Evolutionary conservation across 2,329 filamentous ascomycete species (phyloP).

Genomic region (Geosmithia morbida): DNA sequence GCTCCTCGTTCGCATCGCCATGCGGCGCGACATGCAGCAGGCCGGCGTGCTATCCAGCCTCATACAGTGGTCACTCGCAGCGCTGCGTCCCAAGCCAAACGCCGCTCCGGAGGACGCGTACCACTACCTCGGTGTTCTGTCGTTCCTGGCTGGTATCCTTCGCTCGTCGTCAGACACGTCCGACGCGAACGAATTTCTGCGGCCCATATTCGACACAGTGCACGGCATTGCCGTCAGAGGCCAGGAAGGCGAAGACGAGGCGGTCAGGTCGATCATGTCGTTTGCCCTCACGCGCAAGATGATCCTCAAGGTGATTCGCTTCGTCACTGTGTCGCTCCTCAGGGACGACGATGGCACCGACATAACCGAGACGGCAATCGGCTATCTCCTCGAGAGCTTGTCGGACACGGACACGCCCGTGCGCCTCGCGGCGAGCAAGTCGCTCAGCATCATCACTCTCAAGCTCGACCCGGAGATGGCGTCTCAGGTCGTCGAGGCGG

Average conservation of each 20-base stretch:
- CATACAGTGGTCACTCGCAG: conserved; percentile 54
- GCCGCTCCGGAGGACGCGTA: conserved; percentile 41
- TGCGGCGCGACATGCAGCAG: conserved; percentile 77
- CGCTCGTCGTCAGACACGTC: conserved; percentile 55
- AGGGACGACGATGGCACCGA: conserved; percentile 33
- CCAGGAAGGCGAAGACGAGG: conserved; percentile 23
- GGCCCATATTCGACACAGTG: conserved; percentile 49
- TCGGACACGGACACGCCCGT: conserved; percentile 87
- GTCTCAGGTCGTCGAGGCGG: conserved; percentile 72
- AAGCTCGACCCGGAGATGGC: conserved; percentile 72
- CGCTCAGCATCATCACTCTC: conserved; percentile 72
- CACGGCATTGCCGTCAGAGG: conserved; percentile 36
- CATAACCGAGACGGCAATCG: conserved; percentile 67
- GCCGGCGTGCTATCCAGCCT: conserved; percentile 55
- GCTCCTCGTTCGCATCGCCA: conserved; percentile 67
- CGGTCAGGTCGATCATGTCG: conserved; percentile 38
- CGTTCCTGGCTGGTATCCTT: conserved; percentile 64
- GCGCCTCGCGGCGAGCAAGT: conserved; percentile 80
- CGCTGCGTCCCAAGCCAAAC: conserved; percentile 32
- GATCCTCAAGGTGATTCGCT: conserved; percentile 72
- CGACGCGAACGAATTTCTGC: conserved; percentile 55
- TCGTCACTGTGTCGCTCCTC: conserved; percentile 53
- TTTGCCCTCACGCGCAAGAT: conserved; percentile 73
- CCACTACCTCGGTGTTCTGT: conserved; percentile 62
- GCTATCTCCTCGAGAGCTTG: conserved; percentile 63